Evolutionary conservation across 768 basidiomycete genomes (phyloP).

Genomic region (Amanita brunnescens): DNA sequence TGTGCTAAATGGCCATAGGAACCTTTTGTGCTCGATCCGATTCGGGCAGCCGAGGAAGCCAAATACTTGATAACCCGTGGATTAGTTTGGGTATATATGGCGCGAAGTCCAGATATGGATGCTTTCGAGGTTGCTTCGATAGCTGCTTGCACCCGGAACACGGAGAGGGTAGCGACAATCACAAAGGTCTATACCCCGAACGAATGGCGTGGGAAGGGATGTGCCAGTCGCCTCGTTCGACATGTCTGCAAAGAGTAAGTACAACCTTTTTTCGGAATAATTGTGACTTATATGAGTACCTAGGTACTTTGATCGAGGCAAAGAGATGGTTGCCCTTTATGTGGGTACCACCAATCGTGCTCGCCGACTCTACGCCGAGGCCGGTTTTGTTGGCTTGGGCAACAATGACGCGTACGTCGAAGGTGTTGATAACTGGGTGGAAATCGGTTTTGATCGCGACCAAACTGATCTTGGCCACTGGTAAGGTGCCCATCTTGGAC

Average conservation of each 20-base stretch:
- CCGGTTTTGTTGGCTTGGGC: constrained; percentile 57
- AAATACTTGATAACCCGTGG: constrained; percentile 32
- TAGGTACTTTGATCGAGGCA: constrained; percentile 18
- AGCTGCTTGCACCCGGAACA: constrained; percentile 60
- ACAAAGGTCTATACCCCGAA: constrained; percentile 65
- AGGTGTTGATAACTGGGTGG: constrained; percentile 45
- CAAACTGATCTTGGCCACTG: constrained; percentile 55
- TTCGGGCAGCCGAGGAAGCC: constrained; percentile 44
- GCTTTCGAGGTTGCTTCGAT: constrained; percentile 47
- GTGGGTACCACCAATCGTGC: constrained; percentile 52
- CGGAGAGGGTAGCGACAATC: constrained; percentile 46
- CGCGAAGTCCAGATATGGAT: constrained; percentile 17
- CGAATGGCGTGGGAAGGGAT: constrained; percentile 41
- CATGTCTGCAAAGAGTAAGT: constrained; percentile 48
- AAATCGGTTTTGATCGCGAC: constrained; percentile 49
- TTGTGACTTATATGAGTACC: constrained; percentile 10
- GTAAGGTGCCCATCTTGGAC: constrained; percentile 25
- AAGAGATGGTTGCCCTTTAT: constrained; percentile 51
- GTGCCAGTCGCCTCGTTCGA: constrained; percentile 54
- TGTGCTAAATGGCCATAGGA: constrained; percentile 25
- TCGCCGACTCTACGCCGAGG: constrained; percentile 46
- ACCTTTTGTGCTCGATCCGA: constrained; percentile 42
- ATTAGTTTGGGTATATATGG: constrained; percentile 54
- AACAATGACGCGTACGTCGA: constrained; percentile 20
- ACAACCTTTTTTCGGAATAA: neutral